A percentile compares a stretch with the other conserved stretches of the same genome.
phyloP scores from a whole-genome alignment of 306 rosid genomes.

The Acacia melanoxylon region DNA sequence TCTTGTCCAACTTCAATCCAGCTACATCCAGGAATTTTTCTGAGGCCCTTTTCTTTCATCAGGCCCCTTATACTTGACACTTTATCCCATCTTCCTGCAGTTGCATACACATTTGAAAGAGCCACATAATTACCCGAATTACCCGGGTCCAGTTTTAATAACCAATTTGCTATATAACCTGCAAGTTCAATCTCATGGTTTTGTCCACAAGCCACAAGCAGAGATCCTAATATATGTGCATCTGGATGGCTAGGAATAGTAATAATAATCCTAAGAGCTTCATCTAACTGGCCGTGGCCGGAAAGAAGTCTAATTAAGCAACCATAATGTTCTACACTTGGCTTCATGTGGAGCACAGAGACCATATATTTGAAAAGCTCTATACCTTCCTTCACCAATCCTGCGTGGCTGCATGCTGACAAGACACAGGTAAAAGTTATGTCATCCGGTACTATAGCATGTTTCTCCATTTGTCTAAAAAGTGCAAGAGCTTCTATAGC shows the following conservation, averaged over 20 bases:
- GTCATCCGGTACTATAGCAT: slow-evolving; percentile 53
- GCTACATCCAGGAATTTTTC: slow-evolving; percentile 75
- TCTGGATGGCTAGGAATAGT: slow-evolving; percentile 69
- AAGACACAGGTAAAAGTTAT: slow-evolving; percentile 62
- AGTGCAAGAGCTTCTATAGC: slow-evolving; percentile 62
- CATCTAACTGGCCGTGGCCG: slow-evolving; percentile 54
- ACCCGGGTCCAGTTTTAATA: slow-evolving; percentile 61
- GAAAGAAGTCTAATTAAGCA: slow-evolving; percentile 72
- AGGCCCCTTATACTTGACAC: slow-evolving; percentile 56
- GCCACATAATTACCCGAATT: slow-evolving; percentile 85
- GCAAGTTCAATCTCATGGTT: slow-evolving; percentile 59
- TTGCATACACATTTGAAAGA: slow-evolving; percentile 68
- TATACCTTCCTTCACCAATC: slow-evolving; percentile 58
- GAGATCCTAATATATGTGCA: slow-evolving; percentile 71
- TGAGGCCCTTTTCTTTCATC: slow-evolving; percentile 70
- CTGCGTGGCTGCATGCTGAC: slow-evolving; percentile 73
- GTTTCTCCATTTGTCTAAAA: slow-evolving; percentile 45
- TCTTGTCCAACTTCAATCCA: slow-evolving; percentile 79
- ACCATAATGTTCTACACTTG: slow-evolving; percentile 65
- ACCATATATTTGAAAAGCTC: slow-evolving; percentile 70
- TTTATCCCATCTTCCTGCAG: slow-evolving; percentile 68
- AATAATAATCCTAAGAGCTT: slow-evolving; percentile 57
- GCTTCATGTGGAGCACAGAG: slow-evolving; percentile 50
- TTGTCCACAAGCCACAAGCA: slow-evolving; percentile 66
- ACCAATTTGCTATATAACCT: slow-evolving; percentile 48